Conservation (phyloP, 2,329 filamentous ascomycete genomes). For the Trichoderma pleuroti region DNA sequence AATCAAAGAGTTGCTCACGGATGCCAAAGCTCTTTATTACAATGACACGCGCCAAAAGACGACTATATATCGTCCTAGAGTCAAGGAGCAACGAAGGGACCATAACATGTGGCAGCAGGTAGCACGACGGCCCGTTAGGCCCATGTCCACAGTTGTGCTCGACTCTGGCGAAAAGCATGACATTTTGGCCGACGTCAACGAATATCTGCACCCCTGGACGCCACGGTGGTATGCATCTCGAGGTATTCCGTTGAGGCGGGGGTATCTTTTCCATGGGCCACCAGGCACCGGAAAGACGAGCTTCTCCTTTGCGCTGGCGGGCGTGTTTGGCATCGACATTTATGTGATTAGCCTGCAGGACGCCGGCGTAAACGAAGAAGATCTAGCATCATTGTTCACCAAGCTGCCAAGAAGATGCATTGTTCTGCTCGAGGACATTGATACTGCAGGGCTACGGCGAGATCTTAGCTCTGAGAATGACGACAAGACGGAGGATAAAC, state of each 20-base stretch:
- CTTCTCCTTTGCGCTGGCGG: constrained; percentile 62
- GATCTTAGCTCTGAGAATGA: constrained; percentile 32
- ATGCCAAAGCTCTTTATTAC: constrained; percentile 52
- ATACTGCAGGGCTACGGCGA: constrained; percentile 58
- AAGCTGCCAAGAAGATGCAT: constrained; percentile 60
- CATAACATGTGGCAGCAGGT: constrained; percentile 53
- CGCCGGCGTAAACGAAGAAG: constrained; percentile 58
- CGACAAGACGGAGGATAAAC: constrained; percentile 16
- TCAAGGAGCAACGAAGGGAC: constrained; percentile 45
- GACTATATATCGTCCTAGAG: constrained; percentile 52
- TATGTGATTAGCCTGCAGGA: constrained; percentile 59
- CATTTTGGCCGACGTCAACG: constrained; percentile 69
- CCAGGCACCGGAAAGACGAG: constrained; percentile 72
- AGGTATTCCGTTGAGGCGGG: constrained; percentile 71
- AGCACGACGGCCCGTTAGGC: constrained; percentile 61
- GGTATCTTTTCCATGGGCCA: constrained; percentile 74
- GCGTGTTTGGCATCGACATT: constrained; percentile 63
- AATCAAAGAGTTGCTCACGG: constrained; percentile 53
- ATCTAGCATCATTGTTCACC: constrained; percentile 56
- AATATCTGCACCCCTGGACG: constrained; percentile 69
- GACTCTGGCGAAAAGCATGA: constrained; percentile 62
- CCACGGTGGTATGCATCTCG: constrained; percentile 70
- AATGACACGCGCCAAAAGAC: constrained; percentile 54
- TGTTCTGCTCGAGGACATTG: constrained; percentile 66
- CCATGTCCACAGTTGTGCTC: constrained; percentile 72